Evolutionary conservation across 106 monocot genomes (phyloP).

Genomic region (Dendrobium officinale): DNA sequence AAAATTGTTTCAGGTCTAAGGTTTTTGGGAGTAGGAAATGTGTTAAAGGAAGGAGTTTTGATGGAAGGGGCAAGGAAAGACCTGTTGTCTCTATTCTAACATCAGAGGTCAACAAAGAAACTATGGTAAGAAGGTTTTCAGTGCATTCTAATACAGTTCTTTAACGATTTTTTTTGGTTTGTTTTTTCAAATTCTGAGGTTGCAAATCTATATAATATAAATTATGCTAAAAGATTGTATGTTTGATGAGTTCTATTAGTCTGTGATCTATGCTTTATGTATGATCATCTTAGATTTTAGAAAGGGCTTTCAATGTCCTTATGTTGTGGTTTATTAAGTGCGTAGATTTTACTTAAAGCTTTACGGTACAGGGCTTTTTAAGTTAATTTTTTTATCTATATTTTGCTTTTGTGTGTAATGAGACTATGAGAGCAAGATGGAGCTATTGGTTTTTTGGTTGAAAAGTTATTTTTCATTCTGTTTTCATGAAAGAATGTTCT

Average conservation of each 20-base stretch:
- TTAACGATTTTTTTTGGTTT: too few relatives aligned
- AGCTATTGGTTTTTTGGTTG: background rate
- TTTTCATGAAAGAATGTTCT: background rate
- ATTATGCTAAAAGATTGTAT: background rate
- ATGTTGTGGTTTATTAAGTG: background rate
- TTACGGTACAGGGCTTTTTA: background rate
- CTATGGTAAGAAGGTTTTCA: slow-evolving; percentile 12
- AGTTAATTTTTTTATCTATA: background rate
- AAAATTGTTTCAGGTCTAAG: background rate
- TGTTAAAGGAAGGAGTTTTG: slow-evolving; percentile 1
- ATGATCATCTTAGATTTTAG: background rate
- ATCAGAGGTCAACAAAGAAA: slow-evolving; percentile 35
- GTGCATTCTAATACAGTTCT: background rate
- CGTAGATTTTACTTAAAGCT: background rate
- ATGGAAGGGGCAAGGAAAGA: slow-evolving; percentile 5
- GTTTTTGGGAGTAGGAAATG: background rate
- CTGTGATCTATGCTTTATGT: background rate
- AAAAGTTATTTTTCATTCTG: background rate
- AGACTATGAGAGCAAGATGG: too few relatives aligned
- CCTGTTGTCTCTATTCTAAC: slow-evolving; percentile 26
- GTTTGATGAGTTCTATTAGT: background rate
- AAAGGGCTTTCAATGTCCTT: background rate
- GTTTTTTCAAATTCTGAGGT: background rate
- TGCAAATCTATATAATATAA: background rate
- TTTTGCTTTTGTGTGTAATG: background rate